Conservation (phyloP, 805 yeast species). For the Schwanniomyces vanrijiae region DNA sequence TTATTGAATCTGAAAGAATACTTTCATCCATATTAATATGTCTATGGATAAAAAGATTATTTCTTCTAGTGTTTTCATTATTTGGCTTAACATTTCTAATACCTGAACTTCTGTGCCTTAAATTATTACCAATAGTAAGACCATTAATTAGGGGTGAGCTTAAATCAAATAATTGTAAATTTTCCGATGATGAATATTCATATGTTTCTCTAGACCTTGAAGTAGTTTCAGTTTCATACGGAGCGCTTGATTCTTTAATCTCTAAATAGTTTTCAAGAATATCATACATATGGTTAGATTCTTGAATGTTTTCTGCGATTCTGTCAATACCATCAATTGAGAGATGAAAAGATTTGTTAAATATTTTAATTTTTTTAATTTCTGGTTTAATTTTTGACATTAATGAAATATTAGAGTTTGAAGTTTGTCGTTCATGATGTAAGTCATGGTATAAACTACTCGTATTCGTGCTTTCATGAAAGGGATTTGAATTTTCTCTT, state of each 20-base stretch:
- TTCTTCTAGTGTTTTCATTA: conserved; percentile 2
- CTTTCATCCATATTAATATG: conserved; percentile 3
- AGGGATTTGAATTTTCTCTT: not conserved
- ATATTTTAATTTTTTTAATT: conserved; percentile 3
- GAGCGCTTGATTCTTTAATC: conserved; percentile 19
- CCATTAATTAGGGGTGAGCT: conserved; percentile 35
- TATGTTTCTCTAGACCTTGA: conserved; percentile 6
- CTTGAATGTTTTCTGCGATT: conserved; percentile 1
- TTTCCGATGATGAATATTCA: conserved; percentile 10
- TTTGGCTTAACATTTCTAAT: not conserved
- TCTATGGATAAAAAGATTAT: conserved; percentile 18
- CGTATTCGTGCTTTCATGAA: not conserved
- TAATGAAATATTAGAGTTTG: not conserved
- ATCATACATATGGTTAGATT: conserved; percentile 30
- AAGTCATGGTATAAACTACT: not conserved
- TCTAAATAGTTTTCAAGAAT: conserved; percentile 32
- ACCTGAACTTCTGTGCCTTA: conserved; percentile 15
- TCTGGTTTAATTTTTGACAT: not conserved
- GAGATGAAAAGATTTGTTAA: conserved; percentile 26
- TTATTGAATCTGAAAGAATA: not conserved
- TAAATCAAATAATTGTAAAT: conserved; percentile 23
- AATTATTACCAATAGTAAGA: conserved; percentile 27
- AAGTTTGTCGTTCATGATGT: not conserved
- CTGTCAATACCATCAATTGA: conserved; percentile 21
- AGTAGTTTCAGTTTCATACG: not conserved